A percentile compares a stretch with the other conserved stretches of the same genome.
phyloP scores from a whole-genome alignment of 139 green algal genomes.

The Diplosphaera chodatii region DNA sequence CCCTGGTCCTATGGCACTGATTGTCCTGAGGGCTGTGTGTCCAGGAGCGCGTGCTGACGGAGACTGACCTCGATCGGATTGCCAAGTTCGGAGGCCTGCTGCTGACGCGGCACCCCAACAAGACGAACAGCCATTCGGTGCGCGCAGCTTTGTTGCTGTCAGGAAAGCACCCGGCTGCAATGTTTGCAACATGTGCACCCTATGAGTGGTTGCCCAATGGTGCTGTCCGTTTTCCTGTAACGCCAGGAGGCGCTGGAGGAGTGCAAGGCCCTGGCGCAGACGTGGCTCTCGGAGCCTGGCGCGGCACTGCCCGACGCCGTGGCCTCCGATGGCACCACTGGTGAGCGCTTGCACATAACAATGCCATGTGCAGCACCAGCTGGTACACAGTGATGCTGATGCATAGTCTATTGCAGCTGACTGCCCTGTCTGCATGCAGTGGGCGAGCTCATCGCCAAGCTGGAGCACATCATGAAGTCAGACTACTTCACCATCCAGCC shows the following conservation, averaged over 20 bases:
- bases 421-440: background rate
- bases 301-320: background rate
- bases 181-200: too few relatives aligned
- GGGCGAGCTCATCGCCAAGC: background rate
- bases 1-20: too few relatives aligned
- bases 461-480: background rate
- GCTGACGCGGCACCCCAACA: conserved; percentile 11
- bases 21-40: too few relatives aligned
- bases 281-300: background rate
- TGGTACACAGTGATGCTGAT: too few relatives aligned
- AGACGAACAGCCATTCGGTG: conserved; percentile 12
- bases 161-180: too few relatives aligned
- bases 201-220: too few relatives aligned
- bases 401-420: too few relatives aligned
- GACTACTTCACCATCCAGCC: conserved; percentile 1
- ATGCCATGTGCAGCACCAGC: too few relatives aligned
- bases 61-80: conserved; percentile 11
- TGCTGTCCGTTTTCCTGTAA: too few relatives aligned
- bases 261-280: conserved; percentile 1
- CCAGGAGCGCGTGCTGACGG: background rate
- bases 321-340: conserved; percentile 1
- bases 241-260: background rate
- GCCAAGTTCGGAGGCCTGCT: conserved; percentile 2
- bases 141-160: background rate
- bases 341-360: background rate